phyloP scores from a whole-genome alignment of 2,329 filamentous ascomycete genomes.

The Verticillium tricorpus region DNA sequence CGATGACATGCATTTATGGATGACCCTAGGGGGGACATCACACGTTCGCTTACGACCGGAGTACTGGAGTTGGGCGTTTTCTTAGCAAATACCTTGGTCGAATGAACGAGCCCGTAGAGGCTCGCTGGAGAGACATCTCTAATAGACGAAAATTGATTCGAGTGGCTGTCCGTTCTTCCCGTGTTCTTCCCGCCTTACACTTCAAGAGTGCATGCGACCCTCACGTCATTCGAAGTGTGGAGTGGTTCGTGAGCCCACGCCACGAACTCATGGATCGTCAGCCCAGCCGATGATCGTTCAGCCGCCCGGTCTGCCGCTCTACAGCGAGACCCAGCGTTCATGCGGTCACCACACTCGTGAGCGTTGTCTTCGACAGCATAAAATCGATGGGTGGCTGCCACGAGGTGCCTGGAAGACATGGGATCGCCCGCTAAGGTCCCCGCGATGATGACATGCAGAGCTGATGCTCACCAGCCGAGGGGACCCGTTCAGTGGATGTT shows the following conservation, averaged over 20 bases:
- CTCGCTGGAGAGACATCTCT: neutral
- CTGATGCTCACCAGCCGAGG: neutral
- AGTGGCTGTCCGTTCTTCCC: neutral
- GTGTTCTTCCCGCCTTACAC: neutral
- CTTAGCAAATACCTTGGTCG: neutral
- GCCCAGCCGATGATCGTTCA: neutral
- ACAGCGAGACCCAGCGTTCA: neutral
- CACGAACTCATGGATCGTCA: neutral
- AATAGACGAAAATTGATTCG: neutral
- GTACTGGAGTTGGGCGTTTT: neutral
- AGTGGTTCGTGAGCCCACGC: neutral
- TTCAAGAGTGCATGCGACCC: neutral
- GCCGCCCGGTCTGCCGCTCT: neutral
- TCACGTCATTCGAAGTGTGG: neutral
- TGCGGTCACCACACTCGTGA: neutral
- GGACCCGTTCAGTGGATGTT: neutral
- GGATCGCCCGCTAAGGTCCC: neutral
- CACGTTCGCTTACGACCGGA: neutral
- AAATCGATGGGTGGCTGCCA: neutral
- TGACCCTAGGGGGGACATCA: neutral
- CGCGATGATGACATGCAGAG: neutral
- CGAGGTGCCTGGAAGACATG: neutral
- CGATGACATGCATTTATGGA: neutral
- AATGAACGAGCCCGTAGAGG: neutral
- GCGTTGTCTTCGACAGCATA: neutral